A percentile compares a stretch with the other conserved stretches of the same genome.
phyloP scores from a whole-genome alignment of 805 yeast genomes.

The Komagataella mondaviorum region DNA sequence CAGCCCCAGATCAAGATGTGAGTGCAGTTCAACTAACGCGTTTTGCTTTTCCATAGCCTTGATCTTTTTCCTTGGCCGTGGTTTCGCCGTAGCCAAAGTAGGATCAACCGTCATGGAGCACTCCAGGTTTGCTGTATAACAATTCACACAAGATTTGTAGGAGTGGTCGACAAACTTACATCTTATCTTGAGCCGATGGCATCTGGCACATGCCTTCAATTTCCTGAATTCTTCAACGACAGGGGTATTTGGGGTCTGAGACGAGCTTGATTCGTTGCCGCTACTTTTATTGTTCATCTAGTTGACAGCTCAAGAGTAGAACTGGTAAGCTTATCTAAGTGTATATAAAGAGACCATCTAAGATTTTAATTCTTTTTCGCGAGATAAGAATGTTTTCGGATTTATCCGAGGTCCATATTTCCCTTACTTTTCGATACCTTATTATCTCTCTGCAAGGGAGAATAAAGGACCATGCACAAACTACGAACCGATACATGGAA shows the following conservation, averaged over 20 bases:
- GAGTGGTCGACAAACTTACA: constrained; percentile 36
- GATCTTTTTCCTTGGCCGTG: constrained; percentile 19
- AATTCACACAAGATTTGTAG: constrained; percentile 28
- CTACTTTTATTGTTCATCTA: background rate
- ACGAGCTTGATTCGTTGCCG: background rate
- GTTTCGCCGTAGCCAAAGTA: constrained; percentile 24
- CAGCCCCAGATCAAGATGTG: constrained; percentile 12
- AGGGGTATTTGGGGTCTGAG: background rate
- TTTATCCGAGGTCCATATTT: background rate
- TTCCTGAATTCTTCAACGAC: constrained; percentile 22
- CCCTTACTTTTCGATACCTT: background rate
- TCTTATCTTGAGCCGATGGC: constrained; percentile 37
- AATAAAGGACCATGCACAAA: background rate
- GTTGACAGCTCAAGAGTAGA: background rate
- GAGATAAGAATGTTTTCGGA: background rate
- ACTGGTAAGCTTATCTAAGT: background rate
- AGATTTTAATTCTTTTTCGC: background rate
- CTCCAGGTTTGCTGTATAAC: constrained; percentile 26
- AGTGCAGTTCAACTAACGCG: constrained; percentile 13
- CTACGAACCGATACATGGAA: no score
- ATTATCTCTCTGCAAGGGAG: background rate
- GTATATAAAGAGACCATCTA: background rate
- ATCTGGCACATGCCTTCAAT: constrained; percentile 39
- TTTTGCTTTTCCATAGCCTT: constrained; percentile 13
- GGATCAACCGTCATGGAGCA: constrained; percentile 41